These are phyloP conservation scores for Besnoitia besnoiti DNA, from an alignment of 169 alveolate genomes.

Conservation along the genomic window DNA sequence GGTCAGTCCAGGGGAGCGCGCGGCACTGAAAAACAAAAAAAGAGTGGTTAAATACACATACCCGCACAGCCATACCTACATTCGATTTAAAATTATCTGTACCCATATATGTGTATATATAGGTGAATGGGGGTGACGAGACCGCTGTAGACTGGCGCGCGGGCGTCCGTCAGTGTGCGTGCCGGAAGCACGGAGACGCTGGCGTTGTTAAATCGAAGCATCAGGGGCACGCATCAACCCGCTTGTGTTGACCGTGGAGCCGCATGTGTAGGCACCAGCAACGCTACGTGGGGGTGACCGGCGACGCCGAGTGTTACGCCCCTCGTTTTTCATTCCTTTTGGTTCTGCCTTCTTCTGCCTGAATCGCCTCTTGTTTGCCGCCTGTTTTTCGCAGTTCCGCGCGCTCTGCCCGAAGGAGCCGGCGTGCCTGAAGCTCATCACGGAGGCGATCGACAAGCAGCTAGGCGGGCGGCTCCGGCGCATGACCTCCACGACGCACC, in stretches of 20 bases:
- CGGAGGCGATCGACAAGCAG: slow-evolving; percentile 66
- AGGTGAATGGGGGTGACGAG: too few species aligned
- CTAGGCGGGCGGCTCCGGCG: slow-evolving; percentile 59
- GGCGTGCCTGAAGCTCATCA: slow-evolving; percentile 42
- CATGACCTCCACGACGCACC: slow-evolving; percentile 59
- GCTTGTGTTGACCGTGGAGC: too few species aligned
- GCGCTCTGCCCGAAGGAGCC: slow-evolving; percentile 40
- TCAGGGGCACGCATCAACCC: too few species aligned
- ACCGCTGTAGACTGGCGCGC: too few species aligned
- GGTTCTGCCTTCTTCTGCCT: background rate
- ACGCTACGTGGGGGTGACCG: too few species aligned
- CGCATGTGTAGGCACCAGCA: too few species aligned
- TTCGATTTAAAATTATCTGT: too few species aligned
- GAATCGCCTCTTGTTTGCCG: background rate
- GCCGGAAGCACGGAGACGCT: too few species aligned
- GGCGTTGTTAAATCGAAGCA: too few species aligned
- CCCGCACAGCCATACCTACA: background rate
- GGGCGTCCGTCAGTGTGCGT: too few species aligned
- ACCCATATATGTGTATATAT: too few species aligned
- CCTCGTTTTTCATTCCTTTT: background rate
- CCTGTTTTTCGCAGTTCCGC: background rate
- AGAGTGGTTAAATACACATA: background rate
- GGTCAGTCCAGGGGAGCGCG: background rate
- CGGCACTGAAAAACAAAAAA: background rate
- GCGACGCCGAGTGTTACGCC: background rate